Evolutionary conservation across 2,329 filamentous ascomycete species (phyloP).

Genomic region (Paecilomyces variotii): DNA sequence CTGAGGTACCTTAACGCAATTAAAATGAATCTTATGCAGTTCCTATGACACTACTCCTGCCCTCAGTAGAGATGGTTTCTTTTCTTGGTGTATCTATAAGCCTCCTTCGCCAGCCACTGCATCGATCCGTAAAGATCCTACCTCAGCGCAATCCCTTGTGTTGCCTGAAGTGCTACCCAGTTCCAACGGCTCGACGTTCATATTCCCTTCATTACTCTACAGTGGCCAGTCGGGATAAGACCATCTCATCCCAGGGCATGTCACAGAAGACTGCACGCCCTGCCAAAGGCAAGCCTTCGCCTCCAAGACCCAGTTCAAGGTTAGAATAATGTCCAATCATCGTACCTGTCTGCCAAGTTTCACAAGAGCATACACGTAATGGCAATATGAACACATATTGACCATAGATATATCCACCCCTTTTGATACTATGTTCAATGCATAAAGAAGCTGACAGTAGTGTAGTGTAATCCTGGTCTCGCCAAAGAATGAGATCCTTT

Average conservation of each 20-base stretch:
- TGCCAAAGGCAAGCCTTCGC: constrained; percentile 30
- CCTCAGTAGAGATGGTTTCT: background rate
- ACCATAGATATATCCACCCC: background rate
- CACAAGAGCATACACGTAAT: background rate
- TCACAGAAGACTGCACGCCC: constrained; percentile 9
- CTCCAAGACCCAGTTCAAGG: constrained; percentile 59
- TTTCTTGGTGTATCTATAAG: background rate
- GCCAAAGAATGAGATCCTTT: constrained; percentile 74
- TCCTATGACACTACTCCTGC: background rate
- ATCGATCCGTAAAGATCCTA: background rate
- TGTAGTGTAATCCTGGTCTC: constrained; percentile 75
- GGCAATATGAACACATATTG: background rate
- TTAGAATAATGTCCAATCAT: constrained; percentile 17
- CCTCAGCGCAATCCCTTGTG: background rate
- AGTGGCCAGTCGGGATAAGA: background rate
- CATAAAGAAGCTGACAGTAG: background rate
- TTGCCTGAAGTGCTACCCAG: background rate
- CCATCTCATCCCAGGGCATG: constrained; percentile 12
- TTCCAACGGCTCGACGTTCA: background rate
- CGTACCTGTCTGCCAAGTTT: background rate
- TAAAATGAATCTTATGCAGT: background rate
- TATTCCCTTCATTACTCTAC: background rate
- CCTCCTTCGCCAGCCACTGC: background rate
- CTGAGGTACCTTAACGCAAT: background rate
- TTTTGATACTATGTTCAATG: background rate